Base-by-base conservation (phyloP, 2,329 filamentous ascomycete genomes). In the Talaromyces rugulosus region DNA sequence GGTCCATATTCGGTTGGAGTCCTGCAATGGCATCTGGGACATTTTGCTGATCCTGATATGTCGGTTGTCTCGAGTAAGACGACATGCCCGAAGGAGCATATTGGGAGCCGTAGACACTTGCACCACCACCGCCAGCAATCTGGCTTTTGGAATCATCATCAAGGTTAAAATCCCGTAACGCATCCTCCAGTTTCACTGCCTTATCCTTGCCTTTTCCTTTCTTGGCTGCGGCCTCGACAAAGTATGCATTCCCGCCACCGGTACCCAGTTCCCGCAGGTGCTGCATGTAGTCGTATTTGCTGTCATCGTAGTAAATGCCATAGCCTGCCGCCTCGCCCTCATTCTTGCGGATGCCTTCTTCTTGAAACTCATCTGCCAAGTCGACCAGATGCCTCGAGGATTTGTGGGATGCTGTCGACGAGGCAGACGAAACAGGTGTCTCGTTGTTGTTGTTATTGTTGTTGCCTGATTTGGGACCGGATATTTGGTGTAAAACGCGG, bases 261-360 rank as follows among this genome's bases (percentile, higher is more conserved):
- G 81, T 77, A 62, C 88, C 88, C n/a, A 99, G 80, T 69, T 98
- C 95, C 60, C 92, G 89, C 83, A 99, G 81, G 77, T 99, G 95
- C 77, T 99, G 95, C 95, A 99, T 99, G 80, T 99, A 99, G 77
- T 99, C 95, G 78, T 99, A 99, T 72, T 91, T 86, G 66, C 91
- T 89, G 78, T 99, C 95, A 77, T 99, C 96, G 76, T 85, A 99
- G 82, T 90, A 99, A 66, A 99, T 86, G 66, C 95, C 95, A 77
- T 97, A 87, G 74, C 90, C 91, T 67, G 96, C 95, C 8, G 96
- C 95, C 79, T 99, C 93, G 69, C 96, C 96, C 77, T 99, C 95
- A 75, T 99, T 98, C 61, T 86, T 85, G 68, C 93, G 88, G 66
- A 96, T 87, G 63, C 78, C 79, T 50, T 82, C 81, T 36, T 84